Percentiles rank a stretch among this genome's conserved stretches.
Conservation (phyloP, 495 filamentous ascomycete genomes). For the Tuber umbilicatum region DNA sequence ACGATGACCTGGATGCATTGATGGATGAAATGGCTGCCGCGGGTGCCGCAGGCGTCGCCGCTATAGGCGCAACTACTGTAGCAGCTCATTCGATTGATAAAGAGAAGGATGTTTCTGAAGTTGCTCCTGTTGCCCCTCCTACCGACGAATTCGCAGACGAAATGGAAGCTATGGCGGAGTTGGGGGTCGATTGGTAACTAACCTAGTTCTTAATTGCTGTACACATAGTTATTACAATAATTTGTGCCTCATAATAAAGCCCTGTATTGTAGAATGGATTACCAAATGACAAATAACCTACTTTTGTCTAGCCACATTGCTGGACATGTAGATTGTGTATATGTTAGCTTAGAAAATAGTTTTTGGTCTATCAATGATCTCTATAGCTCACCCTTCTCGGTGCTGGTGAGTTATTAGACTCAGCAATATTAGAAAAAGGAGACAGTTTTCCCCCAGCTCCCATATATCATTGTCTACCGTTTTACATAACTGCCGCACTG, state of each 20-base stretch:
- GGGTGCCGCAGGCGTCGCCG: background rate
- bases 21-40: constrained; percentile 13
- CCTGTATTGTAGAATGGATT: background rate
- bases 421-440: too few relatives aligned
- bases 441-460: too few relatives aligned
- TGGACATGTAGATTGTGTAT: too few relatives aligned
- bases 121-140: background rate
- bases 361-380: too few relatives aligned
- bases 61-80: background rate
- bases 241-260: background rate
- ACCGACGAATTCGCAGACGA: constrained; percentile 52
- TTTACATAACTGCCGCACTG: too few relatives aligned
- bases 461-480: too few relatives aligned
- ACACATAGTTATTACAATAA: background rate
- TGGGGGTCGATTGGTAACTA: constrained; percentile 56
- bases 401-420: too few relatives aligned
- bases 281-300: too few relatives aligned
- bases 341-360: too few relatives aligned
- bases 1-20: constrained; percentile 36
- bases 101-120: background rate
- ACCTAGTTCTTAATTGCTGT: constrained; percentile 6
- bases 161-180: constrained; percentile 61
- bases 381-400: too few relatives aligned
- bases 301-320: too few relatives aligned
- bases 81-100: background rate